phyloP scores from a whole-genome alignment of 768 basidiomycete species.

The Phylloporus sp. region DNA sequence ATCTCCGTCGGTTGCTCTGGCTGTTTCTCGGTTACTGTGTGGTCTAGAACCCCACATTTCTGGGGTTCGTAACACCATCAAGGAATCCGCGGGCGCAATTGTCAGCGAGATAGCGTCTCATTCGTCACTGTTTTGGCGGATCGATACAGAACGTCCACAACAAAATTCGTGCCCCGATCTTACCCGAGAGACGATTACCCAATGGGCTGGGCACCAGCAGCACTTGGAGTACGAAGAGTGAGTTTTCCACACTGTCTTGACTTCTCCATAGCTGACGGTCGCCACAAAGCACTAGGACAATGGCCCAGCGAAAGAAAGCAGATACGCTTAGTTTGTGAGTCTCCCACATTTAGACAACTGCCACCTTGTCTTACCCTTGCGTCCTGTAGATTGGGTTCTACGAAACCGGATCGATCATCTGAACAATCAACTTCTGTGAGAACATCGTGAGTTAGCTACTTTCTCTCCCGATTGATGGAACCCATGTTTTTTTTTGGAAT shows the following conservation, averaged over 20 bases:
- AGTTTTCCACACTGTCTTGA: neutral
- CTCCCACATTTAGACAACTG: neutral
- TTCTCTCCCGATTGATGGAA: neutral
- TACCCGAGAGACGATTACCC: neutral
- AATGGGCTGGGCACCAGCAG: neutral
- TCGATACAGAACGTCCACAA: constrained; percentile 1
- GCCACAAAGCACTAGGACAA: neutral
- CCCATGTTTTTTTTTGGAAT: neutral
- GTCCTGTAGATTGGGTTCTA: neutral
- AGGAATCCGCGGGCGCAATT: neutral
- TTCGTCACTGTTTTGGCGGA: constrained; percentile 6
- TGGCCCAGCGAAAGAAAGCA: neutral
- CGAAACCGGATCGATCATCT: neutral
- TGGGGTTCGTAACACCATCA: neutral
- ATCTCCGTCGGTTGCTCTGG: constrained; percentile 1
- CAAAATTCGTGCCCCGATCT: neutral
- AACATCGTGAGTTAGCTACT: neutral
- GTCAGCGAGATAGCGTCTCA: neutral
- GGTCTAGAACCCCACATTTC: neutral
- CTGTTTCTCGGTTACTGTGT: neutral
- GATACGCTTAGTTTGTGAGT: neutral
- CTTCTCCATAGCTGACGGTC: neutral
- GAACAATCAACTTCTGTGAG: neutral
- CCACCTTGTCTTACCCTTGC: neutral
- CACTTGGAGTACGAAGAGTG: neutral